Conservation (phyloP, 495 filamentous ascomycete species). For the Barbatosphaeria neglecta region DNA sequence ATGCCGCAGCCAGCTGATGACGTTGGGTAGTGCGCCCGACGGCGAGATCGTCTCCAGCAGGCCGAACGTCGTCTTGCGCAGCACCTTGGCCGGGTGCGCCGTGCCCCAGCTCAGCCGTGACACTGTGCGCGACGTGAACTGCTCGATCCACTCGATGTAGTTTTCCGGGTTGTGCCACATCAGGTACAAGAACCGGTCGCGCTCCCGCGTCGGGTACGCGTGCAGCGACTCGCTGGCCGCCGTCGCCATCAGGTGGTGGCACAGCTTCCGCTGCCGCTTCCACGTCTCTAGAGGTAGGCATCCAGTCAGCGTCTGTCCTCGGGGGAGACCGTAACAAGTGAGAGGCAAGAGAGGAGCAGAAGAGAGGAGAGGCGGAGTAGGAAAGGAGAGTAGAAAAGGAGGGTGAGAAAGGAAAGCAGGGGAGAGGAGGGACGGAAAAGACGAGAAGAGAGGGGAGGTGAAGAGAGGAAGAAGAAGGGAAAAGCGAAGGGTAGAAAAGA, state of each 20-base stretch:
- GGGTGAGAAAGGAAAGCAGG: not conserved
- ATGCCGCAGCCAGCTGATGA: conserved; percentile 31
- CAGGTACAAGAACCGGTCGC: conserved; percentile 40
- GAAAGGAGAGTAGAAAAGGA: not conserved
- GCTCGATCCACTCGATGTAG: conserved; percentile 45
- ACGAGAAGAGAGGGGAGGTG: too few species aligned
- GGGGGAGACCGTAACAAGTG: not conserved
- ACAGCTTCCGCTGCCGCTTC: conserved; percentile 48
- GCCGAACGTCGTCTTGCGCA: conserved; percentile 44
- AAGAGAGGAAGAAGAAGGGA: not conserved
- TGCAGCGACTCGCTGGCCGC: conserved; percentile 32
- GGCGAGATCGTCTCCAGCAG: conserved; percentile 48
- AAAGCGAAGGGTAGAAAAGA: not conserved
- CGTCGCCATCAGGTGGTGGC: conserved; percentile 40
- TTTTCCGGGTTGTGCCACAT: conserved; percentile 25
- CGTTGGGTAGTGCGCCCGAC: conserved; percentile 41
- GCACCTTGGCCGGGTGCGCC: conserved; percentile 29
- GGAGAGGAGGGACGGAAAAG: too few species aligned
- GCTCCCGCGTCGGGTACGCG: conserved; percentile 40
- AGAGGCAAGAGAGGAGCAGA: not conserved
- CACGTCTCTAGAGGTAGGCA: conserved; percentile 31
- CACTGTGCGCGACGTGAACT: conserved; percentile 49
- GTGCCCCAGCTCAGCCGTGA: conserved; percentile 48
- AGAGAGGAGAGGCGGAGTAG: not conserved
- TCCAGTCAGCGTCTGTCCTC: not conserved